These are phyloP conservation scores for Tulasnella calospora DNA, from an alignment of 768 basidiomycete genomes.

Conservation along the genomic window DNA sequence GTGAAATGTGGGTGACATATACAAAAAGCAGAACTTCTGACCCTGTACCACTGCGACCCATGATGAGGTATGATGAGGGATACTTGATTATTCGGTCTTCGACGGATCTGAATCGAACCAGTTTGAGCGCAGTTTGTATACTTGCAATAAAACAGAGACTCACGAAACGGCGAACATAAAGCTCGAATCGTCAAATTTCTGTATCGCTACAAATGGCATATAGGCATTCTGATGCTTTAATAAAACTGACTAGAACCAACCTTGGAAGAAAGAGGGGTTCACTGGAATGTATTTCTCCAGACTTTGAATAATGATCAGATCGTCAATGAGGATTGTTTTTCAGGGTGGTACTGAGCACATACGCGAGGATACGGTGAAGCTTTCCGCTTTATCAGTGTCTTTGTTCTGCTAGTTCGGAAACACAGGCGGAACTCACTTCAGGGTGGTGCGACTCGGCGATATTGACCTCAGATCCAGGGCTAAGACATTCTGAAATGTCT, in stretches of 20 bases:
- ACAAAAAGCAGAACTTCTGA: constrained; percentile 33
- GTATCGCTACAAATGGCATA: constrained; percentile 40
- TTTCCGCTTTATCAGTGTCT: background rate
- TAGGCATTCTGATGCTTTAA: background rate
- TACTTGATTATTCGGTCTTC: constrained; percentile 59
- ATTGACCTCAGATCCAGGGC: background rate
- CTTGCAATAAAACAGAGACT: constrained; percentile 19
- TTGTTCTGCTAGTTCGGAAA: background rate
- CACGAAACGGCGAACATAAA: constrained; percentile 38
- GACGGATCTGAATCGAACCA: no score
- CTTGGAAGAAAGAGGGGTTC: constrained; percentile 37
- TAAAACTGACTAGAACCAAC: background rate
- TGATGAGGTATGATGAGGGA: constrained; percentile 55
- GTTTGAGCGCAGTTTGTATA: no score
- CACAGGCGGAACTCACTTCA: background rate
- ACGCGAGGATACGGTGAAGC: constrained; percentile 16
- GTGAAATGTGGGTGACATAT: background rate
- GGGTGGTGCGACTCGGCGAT: background rate
- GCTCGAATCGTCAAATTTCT: constrained; percentile 46
- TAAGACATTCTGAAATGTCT: background rate
- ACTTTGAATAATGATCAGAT: constrained; percentile 27
- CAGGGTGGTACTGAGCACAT: background rate
- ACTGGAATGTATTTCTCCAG: constrained; percentile 48
- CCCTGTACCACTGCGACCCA: constrained; percentile 73
- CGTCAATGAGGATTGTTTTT: background rate